phyloP scores from a whole-genome alignment of 192 early-diverging fungal genomes.

The Podila horticola region DNA sequence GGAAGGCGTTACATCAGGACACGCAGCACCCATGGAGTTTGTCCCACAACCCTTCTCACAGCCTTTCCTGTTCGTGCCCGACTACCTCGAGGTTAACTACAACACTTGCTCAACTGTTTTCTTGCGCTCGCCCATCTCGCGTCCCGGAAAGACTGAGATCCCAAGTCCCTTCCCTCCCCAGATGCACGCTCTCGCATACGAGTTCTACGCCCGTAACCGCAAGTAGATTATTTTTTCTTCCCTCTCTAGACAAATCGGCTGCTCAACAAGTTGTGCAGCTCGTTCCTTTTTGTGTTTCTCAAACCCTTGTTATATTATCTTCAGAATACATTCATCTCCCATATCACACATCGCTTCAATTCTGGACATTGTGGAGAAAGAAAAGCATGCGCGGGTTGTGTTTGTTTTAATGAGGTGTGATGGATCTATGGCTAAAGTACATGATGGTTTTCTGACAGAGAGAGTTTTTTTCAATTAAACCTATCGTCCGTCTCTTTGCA shows the following conservation, averaged over 20 bases:
- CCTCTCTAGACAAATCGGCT: neutral
- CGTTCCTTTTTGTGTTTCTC: neutral
- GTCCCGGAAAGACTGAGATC: constrained; percentile 87
- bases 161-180: constrained; percentile 94
- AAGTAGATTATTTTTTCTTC: constrained; percentile 19
- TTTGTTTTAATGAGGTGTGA: too few relatives aligned
- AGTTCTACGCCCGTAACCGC: constrained; percentile 83
- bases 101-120: constrained; percentile 91
- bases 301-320: too few relatives aligned
- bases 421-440: too few relatives aligned
- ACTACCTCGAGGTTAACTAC: constrained; percentile 98
- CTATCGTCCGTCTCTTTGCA: too few relatives aligned
- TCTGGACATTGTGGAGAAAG: too few relatives aligned
- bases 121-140: constrained; percentile 87
- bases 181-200: constrained; percentile 89
- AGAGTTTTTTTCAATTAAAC: too few relatives aligned
- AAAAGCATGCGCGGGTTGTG: too few relatives aligned
- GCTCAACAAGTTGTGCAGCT: neutral
- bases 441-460: too few relatives aligned
- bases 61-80: constrained; percentile 96
- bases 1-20: constrained; percentile 17
- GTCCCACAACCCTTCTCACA: constrained; percentile 80
- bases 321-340: too few relatives aligned
- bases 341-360: too few relatives aligned
- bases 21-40: constrained; percentile 60